phyloP scores from a whole-genome alignment of 1,284 basidiomycete species.

The Irpex lacteus region DNA sequence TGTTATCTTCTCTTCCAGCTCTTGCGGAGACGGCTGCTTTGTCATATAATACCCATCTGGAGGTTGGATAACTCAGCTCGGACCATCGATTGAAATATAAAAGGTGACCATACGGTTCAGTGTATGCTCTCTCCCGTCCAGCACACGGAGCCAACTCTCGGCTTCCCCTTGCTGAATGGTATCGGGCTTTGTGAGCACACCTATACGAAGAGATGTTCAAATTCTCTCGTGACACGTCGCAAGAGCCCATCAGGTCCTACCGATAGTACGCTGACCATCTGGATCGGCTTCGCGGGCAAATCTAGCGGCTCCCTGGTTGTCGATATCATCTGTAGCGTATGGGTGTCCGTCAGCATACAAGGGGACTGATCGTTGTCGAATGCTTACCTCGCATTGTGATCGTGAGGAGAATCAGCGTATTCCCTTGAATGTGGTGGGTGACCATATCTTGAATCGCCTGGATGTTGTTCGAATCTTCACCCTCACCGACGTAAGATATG shows the following conservation, averaged over 20 bases:
- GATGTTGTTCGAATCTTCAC: conserved; percentile 16
- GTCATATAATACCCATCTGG: conserved; percentile 19
- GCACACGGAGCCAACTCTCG: conserved; percentile 51
- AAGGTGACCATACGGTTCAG: conserved; percentile 34
- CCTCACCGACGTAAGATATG: conserved; percentile 16
- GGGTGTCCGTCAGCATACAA: neutral
- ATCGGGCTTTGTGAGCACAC: conserved; percentile 82
- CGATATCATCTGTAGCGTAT: conserved; percentile 15
- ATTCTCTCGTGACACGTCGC: no score
- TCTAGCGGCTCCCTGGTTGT: conserved; percentile 18
- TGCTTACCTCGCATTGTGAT: conserved; percentile 19
- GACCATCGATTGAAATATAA: neutral
- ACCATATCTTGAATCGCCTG: conserved; percentile 17
- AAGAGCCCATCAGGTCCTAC: conserved; percentile 1
- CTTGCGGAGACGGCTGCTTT: conserved; percentile 18
- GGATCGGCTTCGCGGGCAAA: conserved; percentile 16
- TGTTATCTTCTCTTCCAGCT: conserved; percentile 14
- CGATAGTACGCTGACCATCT: conserved; percentile 15
- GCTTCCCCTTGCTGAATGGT: conserved; percentile 65
- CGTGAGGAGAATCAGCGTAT: conserved; percentile 17
- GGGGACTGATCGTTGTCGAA: neutral
- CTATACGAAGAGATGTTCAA: conserved; percentile 32
- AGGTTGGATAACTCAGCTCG: neutral
- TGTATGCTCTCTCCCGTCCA: conserved; percentile 18
- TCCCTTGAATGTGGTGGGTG: conserved; percentile 15